Conservation (phyloP, 805 yeast genomes). For the Metschnikowia amazonensis region DNA sequence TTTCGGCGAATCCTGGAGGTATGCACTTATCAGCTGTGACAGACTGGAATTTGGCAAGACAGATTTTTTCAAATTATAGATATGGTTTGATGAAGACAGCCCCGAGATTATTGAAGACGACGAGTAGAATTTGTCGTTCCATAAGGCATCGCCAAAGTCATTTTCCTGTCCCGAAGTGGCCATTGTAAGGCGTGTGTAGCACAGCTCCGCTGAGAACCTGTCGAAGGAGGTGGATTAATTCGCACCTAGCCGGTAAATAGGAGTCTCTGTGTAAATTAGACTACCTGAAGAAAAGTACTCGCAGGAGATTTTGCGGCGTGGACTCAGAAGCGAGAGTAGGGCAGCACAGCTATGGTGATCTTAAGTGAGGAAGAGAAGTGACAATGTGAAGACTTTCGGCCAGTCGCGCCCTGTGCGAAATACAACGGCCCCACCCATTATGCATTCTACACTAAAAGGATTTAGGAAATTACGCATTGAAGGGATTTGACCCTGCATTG, state of each 20-base stretch:
- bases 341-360: neutral
- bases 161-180: constrained; percentile 16
- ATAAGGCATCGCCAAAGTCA: constrained; percentile 30
- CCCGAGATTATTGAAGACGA: constrained; percentile 21
- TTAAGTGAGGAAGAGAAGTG: constrained; percentile 2
- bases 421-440: neutral
- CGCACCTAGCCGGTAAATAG: neutral
- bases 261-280: neutral
- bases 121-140: constrained; percentile 34
- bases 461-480: neutral
- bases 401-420: constrained; percentile 5
- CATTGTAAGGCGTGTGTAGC: neutral
- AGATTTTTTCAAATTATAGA: constrained; percentile 24
- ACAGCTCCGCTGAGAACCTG: neutral
- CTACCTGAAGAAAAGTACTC: neutral
- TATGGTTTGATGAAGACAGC: constrained; percentile 22
- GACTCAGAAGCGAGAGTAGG: neutral
- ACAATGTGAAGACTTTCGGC: neutral
- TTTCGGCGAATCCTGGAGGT: constrained; percentile 9
- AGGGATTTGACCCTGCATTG: neutral
- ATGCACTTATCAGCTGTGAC: constrained; percentile 23
- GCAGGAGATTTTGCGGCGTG: neutral
- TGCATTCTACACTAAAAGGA: neutral
- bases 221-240: neutral
- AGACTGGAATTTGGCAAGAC: constrained; percentile 27